Evolutionary conservation across 2,329 filamentous ascomycete genomes (phyloP).

Genomic region (Apiospora aurea): DNA sequence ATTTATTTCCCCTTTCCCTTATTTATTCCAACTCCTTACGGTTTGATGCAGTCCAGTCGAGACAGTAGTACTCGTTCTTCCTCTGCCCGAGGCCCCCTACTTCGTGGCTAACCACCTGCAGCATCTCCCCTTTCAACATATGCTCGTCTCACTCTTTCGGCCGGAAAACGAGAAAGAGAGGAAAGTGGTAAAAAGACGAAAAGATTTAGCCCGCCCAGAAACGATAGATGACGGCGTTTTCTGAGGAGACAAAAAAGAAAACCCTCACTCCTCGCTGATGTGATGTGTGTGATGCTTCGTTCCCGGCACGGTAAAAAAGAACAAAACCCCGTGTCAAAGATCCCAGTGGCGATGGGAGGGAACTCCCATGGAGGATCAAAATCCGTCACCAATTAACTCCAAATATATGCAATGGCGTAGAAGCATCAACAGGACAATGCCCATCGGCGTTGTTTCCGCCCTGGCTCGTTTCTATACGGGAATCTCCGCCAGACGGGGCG

Average conservation of each 20-base stretch:
- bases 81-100: too few relatives aligned
- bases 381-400: neutral
- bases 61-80: neutral
- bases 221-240: neutral
- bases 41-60: neutral
- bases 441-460: neutral
- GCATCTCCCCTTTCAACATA: neutral
- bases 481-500: neutral
- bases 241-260: slow-evolving; percentile 5
- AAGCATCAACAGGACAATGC: neutral
- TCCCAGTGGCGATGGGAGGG: neutral
- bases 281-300: slow-evolving; percentile 12
- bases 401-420: neutral
- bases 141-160: neutral
- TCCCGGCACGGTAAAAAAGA: slow-evolving; percentile 7
- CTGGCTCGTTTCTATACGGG: neutral
- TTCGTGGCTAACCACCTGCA: neutral
- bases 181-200: neutral
- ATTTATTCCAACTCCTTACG: neutral
- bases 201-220: neutral
- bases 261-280: slow-evolving; percentile 19
- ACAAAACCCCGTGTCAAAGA: slow-evolving; percentile 4
- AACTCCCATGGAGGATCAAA: neutral
- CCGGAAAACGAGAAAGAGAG: slow-evolving; percentile 1
- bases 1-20: neutral